These are phyloP conservation scores for Mycosphaerella sp. DNA, from an alignment of 2,329 filamentous ascomycete species.

Conservation along the genomic window DNA sequence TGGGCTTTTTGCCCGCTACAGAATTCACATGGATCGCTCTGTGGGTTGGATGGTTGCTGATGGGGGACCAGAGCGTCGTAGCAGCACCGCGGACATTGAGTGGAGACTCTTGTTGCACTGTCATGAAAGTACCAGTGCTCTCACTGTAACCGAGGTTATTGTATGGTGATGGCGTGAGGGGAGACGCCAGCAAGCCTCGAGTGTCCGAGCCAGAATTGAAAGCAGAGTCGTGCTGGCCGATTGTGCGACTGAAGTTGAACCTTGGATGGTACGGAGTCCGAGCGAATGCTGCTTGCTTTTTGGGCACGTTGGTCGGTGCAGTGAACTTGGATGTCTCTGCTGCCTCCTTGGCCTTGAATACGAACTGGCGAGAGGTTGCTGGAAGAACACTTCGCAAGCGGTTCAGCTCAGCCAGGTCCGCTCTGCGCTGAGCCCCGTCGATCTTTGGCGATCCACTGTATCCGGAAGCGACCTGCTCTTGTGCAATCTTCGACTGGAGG, in stretches of 20 bases:
- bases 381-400: slow-evolving; percentile 6
- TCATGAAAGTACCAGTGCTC: slow-evolving; percentile 17
- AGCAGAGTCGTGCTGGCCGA: slow-evolving; percentile 1
- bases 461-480: slow-evolving; percentile 1
- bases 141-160: slow-evolving; percentile 14
- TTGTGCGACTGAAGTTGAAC: slow-evolving; percentile 8
- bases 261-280: slow-evolving; percentile 9
- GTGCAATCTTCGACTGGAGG: slow-evolving; percentile 10
- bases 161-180: slow-evolving; percentile 2
- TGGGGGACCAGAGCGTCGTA: slow-evolving; percentile 13
- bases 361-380: slow-evolving; percentile 7
- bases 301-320: slow-evolving; percentile 7
- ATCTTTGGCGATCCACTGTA: slow-evolving; percentile 5
- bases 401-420: slow-evolving; percentile 12
- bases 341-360: slow-evolving; percentile 7
- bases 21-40: slow-evolving; percentile 7
- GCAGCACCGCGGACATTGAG: slow-evolving; percentile 5
- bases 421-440: slow-evolving; percentile 7
- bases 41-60: slow-evolving; percentile 5
- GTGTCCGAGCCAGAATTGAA: slow-evolving; percentile 13
- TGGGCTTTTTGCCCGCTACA: slow-evolving; percentile 2
- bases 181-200: slow-evolving; percentile 5
- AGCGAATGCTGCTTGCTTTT: slow-evolving; percentile 4
- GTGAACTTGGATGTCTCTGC: slow-evolving; percentile 1
- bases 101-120: slow-evolving; percentile 11